Conservation (phyloP, 331 rosid genomes). For the Telfairia occidentalis region DNA sequence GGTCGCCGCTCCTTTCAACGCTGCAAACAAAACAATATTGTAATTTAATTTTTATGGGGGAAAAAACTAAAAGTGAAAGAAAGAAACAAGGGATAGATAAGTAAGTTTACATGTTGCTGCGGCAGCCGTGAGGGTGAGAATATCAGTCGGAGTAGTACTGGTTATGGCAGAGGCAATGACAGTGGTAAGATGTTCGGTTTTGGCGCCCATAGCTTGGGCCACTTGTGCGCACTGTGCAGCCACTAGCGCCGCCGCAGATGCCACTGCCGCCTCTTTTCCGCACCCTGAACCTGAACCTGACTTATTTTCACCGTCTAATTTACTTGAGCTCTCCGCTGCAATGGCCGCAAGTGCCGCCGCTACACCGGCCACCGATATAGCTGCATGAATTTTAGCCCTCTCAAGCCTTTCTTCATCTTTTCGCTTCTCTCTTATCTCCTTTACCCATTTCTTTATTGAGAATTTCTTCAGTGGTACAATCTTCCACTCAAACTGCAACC, state of each 20-base stretch:
- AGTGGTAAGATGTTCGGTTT: slow-evolving; percentile 46
- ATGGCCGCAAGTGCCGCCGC: slow-evolving; percentile 88
- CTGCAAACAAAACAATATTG: slow-evolving; percentile 23
- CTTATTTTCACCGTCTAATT: slow-evolving; percentile 17
- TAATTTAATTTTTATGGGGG: no score
- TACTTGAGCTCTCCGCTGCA: slow-evolving; percentile 58
- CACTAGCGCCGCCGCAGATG: slow-evolving; percentile 83
- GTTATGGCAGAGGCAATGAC: slow-evolving; percentile 63
- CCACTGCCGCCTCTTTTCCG: slow-evolving; percentile 64
- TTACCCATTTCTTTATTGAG: slow-evolving; percentile 80
- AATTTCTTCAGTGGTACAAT: slow-evolving; percentile 49
- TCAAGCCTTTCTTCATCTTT: slow-evolving; percentile 72
- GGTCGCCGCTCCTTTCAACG: slow-evolving; percentile 78
- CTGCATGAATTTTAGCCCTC: slow-evolving; percentile 85
- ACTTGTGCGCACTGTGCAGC: slow-evolving; percentile 85
- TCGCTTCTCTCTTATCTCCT: slow-evolving; percentile 52
- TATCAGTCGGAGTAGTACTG: slow-evolving; percentile 51
- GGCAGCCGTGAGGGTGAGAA: slow-evolving; percentile 78
- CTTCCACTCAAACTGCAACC: slow-evolving; percentile 70
- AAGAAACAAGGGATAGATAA: no score
- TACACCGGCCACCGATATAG: slow-evolving; percentile 76
- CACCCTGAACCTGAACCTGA: slow-evolving; percentile 12
- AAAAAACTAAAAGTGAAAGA: no score
- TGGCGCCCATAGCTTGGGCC: slow-evolving; percentile 98
- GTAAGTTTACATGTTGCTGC: slow-evolving; percentile 64